Base-by-base conservation (phyloP, 169 alveolate species). In the Plasmodium sp. region DNA sequence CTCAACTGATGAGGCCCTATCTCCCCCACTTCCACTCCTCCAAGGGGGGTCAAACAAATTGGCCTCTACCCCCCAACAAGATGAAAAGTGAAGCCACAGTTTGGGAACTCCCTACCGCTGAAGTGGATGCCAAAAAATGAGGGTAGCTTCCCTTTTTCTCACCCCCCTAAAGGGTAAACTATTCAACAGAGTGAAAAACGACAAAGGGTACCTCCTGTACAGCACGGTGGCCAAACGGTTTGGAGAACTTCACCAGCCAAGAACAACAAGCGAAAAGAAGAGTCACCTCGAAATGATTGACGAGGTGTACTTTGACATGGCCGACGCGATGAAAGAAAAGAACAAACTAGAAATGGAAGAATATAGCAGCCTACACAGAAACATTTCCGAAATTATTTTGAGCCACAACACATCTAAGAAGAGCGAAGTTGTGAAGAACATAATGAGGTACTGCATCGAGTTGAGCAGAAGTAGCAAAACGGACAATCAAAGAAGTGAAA, bases 281-380 rank as follows among this genome's bases (percentile, higher is more conserved):
- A 62, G 41, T 31, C 94, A 88, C 51, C 54, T 88, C 14, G 94
- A 88, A 27, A 80, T 88, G 9, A 79, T 88, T 79, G 77, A 88
- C 54, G 91, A 88, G 51, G 90, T 88, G 16, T 88, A 80, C 71
- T 88, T 88, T 51, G 94, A 88, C 82, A 88, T 88, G 94, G 73
- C 83, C 3, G 94, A 88, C 34, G 94, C 94, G 10, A 88, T 88
- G 82, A 81, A 51, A 58, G 94, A 88, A 79, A 88, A 88, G 51
- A 88, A 56, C 51, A 77, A 58, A 58, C 39, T 88, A 22, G 94
- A 88, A 41, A 80, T 58, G 36, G 90, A 80, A 88, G 94, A 88
- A 80, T 79, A 80, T 88, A 88, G 51, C 22, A 88, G 83, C 75
- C 16, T 88, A 0, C 84, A 88, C 36, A 77, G 54, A 62, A 77